Conservation (phyloP, 352 stramenopile genomes). For the Halophytophthora batemanensis region DNA sequence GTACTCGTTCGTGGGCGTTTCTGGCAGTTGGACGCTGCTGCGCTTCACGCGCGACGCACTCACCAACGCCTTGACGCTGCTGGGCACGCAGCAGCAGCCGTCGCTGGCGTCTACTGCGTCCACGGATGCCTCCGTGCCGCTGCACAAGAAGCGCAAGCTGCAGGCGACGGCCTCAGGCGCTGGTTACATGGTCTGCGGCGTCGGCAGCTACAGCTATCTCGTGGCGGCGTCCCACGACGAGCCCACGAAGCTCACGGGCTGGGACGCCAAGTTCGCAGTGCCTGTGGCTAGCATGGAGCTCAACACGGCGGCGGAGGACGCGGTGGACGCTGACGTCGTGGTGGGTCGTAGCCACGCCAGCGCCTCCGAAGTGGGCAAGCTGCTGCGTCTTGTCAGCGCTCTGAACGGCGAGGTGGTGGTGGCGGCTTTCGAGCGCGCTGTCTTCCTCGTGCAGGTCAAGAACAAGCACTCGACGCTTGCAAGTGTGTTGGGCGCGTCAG, state of each 20-base stretch:
- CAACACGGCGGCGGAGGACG: slow-evolving; percentile 27
- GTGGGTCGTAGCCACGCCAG: slow-evolving; percentile 19
- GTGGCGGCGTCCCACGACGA: slow-evolving; percentile 36
- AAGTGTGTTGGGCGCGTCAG: slow-evolving; percentile 57
- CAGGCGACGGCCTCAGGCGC: slow-evolving; percentile 16
- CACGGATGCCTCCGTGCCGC: slow-evolving; percentile 14
- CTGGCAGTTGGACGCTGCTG: slow-evolving; percentile 54
- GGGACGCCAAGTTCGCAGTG: slow-evolving; percentile 76
- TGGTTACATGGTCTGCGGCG: slow-evolving; percentile 32
- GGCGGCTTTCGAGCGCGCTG: slow-evolving; percentile 54
- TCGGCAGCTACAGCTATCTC: slow-evolving; percentile 60
- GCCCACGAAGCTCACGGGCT: slow-evolving; percentile 45
- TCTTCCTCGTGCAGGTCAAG: slow-evolving; percentile 65
- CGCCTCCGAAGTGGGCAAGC: slow-evolving; percentile 31
- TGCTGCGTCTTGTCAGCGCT: slow-evolving; percentile 48
- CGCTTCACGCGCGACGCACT: slow-evolving; percentile 46
- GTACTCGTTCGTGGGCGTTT: slow-evolving; percentile 61
- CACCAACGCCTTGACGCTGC: slow-evolving; percentile 36
- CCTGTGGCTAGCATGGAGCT: slow-evolving; percentile 54
- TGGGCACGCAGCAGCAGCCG: slow-evolving; percentile 39
- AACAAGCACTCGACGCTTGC: slow-evolving; percentile 73
- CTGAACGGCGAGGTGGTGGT: slow-evolving; percentile 57
- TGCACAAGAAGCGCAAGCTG: slow-evolving; percentile 75
- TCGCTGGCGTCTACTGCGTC: slow-evolving; percentile 24
- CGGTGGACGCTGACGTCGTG: slow-evolving; percentile 14